Base-by-base conservation (phyloP, 257 asterid species). In the Eucommia ulmoides region DNA sequence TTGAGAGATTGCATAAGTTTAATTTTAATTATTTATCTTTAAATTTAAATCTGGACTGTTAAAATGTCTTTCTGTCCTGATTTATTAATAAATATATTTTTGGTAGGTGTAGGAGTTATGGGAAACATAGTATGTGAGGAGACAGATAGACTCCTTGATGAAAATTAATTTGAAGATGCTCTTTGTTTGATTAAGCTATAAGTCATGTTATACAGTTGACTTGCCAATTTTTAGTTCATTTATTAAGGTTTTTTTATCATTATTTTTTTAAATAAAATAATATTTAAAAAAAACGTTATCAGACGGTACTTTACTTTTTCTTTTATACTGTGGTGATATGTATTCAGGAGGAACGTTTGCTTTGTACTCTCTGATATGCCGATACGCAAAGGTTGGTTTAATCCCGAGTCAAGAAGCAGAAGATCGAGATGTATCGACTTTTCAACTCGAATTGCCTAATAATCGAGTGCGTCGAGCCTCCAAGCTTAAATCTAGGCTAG, bases 301-400 rank as follows among this genome's bases (percentile, higher is more conserved):
- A 3, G 3, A 38, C n/a, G n/a, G 16, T 3, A 14, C n/a, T 38
- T 3, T 15, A 14, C n/a, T 7, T 3, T 6, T 38, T 38, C 3
- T 38, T 38, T 6, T 38, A 3, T 38, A 4, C 12, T 26, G 38
- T 4, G 38, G 38, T 26, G 12, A 4, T 26, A 26, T 26, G 38
- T 3, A 8, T 38, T 15, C 53, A 84, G 95, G 93, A 17, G 93
- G 93, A 21, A 81, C 91, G 6, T 81, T 84, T 60, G 95, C 93
- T 0, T 45, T 84, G 17, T 84, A 81, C 50, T 84, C 95, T 0
- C 46, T 81, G 41, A 56, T 81, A 51, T 84, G 91, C 24, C 72
- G 93, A 20, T 65, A 70, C 26, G 82, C 80, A 0, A 81, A 76
- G 51, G 91, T 79, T 60, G 68, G 81, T 0, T 45, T 81, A 1